Conservation (phyloP, 106 monocot genomes). For the Narthecium ossifragum region DNA sequence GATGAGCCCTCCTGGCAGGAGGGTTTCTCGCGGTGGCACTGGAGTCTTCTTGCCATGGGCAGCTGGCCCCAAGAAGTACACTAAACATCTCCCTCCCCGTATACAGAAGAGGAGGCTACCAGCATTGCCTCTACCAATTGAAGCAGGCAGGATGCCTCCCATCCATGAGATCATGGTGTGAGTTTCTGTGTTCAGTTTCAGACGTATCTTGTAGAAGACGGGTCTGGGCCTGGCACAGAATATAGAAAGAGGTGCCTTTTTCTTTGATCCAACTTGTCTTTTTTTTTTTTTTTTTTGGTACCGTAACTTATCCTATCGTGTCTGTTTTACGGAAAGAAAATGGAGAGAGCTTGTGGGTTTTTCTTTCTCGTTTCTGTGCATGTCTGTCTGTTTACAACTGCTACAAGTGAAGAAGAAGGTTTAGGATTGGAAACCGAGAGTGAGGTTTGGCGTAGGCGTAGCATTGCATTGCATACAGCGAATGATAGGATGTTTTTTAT, state of each 20-base stretch:
- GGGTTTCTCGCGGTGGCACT: constrained; percentile 33
- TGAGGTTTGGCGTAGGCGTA: too few species aligned
- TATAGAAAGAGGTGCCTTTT: too few species aligned
- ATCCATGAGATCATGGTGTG: background rate
- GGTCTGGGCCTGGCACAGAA: background rate
- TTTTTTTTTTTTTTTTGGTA: background rate
- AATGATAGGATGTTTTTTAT: too few species aligned
- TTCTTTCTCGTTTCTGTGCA: too few species aligned
- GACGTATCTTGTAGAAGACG: background rate
- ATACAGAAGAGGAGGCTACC: constrained; percentile 70
- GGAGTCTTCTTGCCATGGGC: constrained; percentile 91
- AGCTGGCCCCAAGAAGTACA: constrained; percentile 68
- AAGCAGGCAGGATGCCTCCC: constrained; percentile 10
- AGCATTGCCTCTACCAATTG: constrained; percentile 28
- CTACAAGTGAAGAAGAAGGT: too few species aligned
- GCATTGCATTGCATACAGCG: too few species aligned
- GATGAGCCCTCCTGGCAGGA: constrained; percentile 28
- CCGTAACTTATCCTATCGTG: too few species aligned
- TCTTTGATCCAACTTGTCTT: background rate
- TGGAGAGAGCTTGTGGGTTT: too few species aligned
- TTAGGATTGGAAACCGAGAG: too few species aligned
- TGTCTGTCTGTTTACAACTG: too few species aligned
- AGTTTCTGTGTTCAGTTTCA: background rate
- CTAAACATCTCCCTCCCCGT: constrained; percentile 82
- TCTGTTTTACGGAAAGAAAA: too few species aligned